Base-by-base conservation (phyloP, 495 filamentous ascomycete genomes). In the Endocarpon pusillum region DNA sequence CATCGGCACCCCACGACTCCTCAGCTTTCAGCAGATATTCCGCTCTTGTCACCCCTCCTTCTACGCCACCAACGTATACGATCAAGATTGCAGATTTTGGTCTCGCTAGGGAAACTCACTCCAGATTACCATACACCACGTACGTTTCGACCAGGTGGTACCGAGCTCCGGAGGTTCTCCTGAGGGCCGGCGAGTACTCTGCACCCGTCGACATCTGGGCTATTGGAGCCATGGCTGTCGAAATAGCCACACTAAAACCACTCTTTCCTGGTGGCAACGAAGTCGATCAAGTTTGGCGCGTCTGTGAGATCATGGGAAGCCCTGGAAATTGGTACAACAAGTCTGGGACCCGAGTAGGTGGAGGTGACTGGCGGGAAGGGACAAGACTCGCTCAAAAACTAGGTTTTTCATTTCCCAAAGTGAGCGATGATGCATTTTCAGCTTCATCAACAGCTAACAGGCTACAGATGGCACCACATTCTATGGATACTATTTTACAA, bases 11-110 rank as follows among this genome's bases (percentile, higher is more conserved):
- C 18, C 75, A 78, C 35, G 91, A 96, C 45, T 75, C 75, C 19
- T 59, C 58, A 17, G 76, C 75, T 42, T 94, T 96, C 55, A 74
- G 79, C 40, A 69, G 89, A 42, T 96, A 96, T 51, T 96, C 91
- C 0, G 75, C 81, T 14, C 61, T 96, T 33, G 81, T 96, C 38
- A 96, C 89, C 19, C 89, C 89, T 17, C 91, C 89, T 14, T 86
- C 84, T 10, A 94, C 85, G 11, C 89, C 89, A 21, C 86, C 86
- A 4, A 64, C 75, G 0, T 96, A 96, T 55, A 82, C 87, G 1
- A 87, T 99, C 35, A 99, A 99, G 61, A 94, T 99, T 49, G 91
- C 91, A 42, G 91, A 99, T 58, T 99, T 99, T 57, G 91, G 91
- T 39, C 69, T 99, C n/a, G 91, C 91, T 7, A 69, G 91, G 38